Evolutionary conservation across 371 early-diverging fungal species (phyloP).

Genomic region (Saksenaea vasiformis): DNA sequence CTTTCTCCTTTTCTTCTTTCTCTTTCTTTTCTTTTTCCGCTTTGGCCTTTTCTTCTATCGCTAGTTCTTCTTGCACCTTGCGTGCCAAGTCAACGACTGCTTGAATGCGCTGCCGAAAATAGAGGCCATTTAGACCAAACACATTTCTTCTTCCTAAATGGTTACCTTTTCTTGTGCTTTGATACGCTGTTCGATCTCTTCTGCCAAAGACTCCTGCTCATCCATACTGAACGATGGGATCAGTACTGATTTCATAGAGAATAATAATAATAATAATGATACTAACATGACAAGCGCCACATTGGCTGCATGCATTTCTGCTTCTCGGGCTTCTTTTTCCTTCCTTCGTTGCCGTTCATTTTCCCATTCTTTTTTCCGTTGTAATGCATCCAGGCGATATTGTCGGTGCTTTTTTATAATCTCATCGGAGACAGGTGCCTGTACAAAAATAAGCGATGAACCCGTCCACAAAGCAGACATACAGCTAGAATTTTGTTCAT

Average conservation of each 20-base stretch:
- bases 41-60: slow-evolving; percentile 18
- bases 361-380: neutral
- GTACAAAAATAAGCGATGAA: neutral
- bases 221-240: neutral
- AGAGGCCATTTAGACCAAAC: neutral
- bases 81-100: slow-evolving; percentile 13
- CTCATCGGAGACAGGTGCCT: neutral
- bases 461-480: neutral
- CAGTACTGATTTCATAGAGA: neutral
- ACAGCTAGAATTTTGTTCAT: neutral
- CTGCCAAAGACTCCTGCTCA: neutral
- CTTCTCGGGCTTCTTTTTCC: neutral
- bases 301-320: neutral
- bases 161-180: neutral
- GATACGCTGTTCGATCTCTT: neutral
- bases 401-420: neutral
- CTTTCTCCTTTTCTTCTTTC: slow-evolving; percentile 26
- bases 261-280: neutral
- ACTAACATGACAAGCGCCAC: neutral
- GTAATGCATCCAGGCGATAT: neutral
- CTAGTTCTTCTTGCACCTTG: slow-evolving; percentile 17
- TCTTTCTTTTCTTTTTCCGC: slow-evolving; percentile 27
- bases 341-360: neutral
- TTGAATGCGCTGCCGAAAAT: neutral
- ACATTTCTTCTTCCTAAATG: neutral